Conservation (phyloP, 1,284 basidiomycete genomes). For the Sanghuangporus sanghuang region DNA sequence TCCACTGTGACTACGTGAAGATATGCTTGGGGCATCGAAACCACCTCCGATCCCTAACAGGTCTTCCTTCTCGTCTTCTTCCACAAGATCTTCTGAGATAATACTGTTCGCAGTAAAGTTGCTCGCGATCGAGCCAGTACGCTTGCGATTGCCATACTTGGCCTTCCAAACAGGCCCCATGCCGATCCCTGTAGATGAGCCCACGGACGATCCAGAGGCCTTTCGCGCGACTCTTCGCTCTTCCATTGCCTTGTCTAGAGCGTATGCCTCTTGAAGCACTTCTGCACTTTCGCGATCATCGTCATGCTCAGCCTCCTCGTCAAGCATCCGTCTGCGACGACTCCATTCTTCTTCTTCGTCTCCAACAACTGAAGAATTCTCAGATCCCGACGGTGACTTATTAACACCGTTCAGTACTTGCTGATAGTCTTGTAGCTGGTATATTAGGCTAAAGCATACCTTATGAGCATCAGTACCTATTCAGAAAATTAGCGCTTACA, state of each 20-base stretch:
- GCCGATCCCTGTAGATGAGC: constrained; percentile 55
- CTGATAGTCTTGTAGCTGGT: constrained; percentile 93
- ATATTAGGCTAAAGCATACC: constrained; percentile 70
- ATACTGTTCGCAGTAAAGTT: constrained; percentile 60
- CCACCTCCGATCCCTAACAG: constrained; percentile 62
- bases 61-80: constrained; percentile 73
- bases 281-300: constrained; percentile 49
- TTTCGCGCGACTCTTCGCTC: constrained; percentile 70
- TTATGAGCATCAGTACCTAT: constrained; percentile 17
- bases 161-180: constrained; percentile 63
- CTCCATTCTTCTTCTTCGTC: constrained; percentile 84
- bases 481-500: constrained; percentile 51
- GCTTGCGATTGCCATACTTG: constrained; percentile 58
- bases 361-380: constrained; percentile 46
- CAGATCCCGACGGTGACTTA: constrained; percentile 45
- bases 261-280: constrained; percentile 67
- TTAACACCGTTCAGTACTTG: constrained; percentile 60
- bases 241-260: constrained; percentile 79
- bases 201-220: constrained; percentile 57
- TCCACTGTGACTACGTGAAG: constrained; percentile 33
- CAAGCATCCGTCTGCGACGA: constrained; percentile 60
- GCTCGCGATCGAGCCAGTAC: constrained; percentile 68
- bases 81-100: constrained; percentile 72
- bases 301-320: constrained; percentile 46
- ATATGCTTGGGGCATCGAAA: constrained; percentile 44